Evolutionary conservation across 2,329 filamentous ascomycete species (phyloP).

Genomic region (Aspergillus versicolor): DNA sequence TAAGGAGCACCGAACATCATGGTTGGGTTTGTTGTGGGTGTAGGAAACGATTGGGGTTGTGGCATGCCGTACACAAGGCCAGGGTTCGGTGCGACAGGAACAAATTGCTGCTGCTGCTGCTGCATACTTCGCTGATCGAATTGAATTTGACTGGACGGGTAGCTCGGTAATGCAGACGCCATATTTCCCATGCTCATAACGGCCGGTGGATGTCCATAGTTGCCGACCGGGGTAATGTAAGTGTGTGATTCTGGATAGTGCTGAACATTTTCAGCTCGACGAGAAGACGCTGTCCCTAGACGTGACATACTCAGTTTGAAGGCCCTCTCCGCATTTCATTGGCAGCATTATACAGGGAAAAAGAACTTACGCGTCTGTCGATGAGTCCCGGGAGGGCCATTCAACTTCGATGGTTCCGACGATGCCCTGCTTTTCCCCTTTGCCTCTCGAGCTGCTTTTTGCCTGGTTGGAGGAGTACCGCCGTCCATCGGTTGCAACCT

Average conservation of each 20-base stretch:
- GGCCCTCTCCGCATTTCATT: not conserved
- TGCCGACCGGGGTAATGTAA: conserved; percentile 17
- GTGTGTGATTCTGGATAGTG: conserved; percentile 19
- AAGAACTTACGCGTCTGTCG: conserved; percentile 13
- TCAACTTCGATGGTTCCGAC: not conserved
- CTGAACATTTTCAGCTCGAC: conserved; percentile 20
- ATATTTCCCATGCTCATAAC: conserved; percentile 31
- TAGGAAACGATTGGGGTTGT: conserved; percentile 25
- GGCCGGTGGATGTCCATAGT: conserved; percentile 22
- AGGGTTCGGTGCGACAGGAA: conserved; percentile 22
- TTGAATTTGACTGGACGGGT: conserved; percentile 23
- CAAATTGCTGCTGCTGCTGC: conserved; percentile 23
- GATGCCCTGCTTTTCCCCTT: not conserved
- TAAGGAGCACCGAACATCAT: conserved; percentile 27
- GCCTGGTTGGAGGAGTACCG: conserved; percentile 6
- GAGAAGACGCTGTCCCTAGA: conserved; percentile 10
- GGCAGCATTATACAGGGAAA: not conserved
- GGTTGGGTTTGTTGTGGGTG: conserved; percentile 14
- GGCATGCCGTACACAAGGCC: conserved; percentile 32
- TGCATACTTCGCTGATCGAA: conserved; percentile 28
- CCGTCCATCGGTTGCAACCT: conserved; percentile 17
- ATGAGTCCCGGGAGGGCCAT: conserved; percentile 1
- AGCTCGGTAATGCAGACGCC: conserved; percentile 28
- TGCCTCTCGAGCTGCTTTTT: conserved; percentile 4
- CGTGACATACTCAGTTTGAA: not conserved